Evolutionary conservation across 106 monocot genomes (phyloP).

Genomic region (Posidonia australis): DNA sequence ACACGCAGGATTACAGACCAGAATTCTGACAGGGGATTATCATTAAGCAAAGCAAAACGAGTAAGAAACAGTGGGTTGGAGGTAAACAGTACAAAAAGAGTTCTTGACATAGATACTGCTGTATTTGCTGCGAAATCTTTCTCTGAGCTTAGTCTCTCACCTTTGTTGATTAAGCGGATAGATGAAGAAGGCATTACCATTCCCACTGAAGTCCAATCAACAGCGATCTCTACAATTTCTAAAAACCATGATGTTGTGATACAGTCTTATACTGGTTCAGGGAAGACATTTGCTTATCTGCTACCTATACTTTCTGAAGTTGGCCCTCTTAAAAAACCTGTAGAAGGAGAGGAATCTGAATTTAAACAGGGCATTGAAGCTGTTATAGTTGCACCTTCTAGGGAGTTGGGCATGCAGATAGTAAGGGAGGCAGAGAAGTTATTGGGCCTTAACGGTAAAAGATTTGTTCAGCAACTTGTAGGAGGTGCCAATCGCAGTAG

Average conservation of each 20-base stretch:
- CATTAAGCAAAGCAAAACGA: constrained; percentile 24
- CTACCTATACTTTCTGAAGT: constrained; percentile 78
- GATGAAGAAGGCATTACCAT: constrained; percentile 46
- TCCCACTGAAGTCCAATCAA: constrained; percentile 88
- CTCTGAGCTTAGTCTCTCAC: constrained; percentile 62
- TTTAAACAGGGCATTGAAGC: constrained; percentile 61
- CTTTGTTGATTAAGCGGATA: constrained; percentile 43
- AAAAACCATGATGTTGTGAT: constrained; percentile 77
- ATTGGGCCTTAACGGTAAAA: constrained; percentile 55
- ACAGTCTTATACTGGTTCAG: constrained; percentile 98
- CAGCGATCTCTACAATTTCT: constrained; percentile 69
- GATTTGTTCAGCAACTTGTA: constrained; percentile 86
- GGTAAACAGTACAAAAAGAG: constrained; percentile 8
- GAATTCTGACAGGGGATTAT: constrained; percentile 14
- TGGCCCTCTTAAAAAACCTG: constrained; percentile 50
- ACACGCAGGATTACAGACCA: constrained; percentile 6
- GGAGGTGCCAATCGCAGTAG: constrained; percentile 92
- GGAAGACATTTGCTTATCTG: constrained; percentile 94
- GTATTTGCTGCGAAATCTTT: constrained; percentile 68
- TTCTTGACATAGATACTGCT: constrained; percentile 33
- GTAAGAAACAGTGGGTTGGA: constrained; percentile 8
- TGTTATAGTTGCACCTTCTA: constrained; percentile 86
- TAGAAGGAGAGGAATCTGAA: constrained; percentile 19
- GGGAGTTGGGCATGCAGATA: constrained; percentile 96
- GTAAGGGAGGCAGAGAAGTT: constrained; percentile 78